phyloP scores from a whole-genome alignment of 331 rosid species.

The Quercus lobata region DNA sequence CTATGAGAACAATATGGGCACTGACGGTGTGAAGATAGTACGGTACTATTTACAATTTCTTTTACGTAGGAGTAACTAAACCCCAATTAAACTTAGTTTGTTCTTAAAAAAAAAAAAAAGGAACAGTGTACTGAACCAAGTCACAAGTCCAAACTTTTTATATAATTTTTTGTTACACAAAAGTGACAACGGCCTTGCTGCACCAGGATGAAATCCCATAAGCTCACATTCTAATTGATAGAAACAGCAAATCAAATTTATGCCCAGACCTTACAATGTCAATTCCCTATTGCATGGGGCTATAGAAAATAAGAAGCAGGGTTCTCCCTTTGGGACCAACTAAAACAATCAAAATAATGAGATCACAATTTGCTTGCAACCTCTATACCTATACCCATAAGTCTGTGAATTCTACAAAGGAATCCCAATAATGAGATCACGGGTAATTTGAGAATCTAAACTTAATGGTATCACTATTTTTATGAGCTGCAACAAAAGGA shows the following conservation, averaged over 20 bases:
- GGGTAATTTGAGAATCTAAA: neutral
- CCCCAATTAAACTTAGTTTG: neutral
- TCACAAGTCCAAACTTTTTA: neutral
- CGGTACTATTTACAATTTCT: neutral
- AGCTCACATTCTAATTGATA: neutral
- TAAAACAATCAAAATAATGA: too few relatives aligned
- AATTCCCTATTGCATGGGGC: neutral
- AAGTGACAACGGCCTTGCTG: neutral
- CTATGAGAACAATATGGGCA: neutral
- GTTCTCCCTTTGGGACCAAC: too few relatives aligned
- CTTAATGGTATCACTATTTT: neutral
- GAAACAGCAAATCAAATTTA: neutral
- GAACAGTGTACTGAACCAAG: neutral
- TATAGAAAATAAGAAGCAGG: too few relatives aligned
- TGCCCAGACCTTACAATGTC: neutral
- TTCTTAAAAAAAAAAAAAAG: neutral
- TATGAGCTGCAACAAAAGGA: neutral
- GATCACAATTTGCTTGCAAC: too few relatives aligned
- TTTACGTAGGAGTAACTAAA: neutral
- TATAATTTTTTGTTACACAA: neutral
- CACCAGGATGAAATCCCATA: neutral
- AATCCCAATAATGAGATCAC: neutral
- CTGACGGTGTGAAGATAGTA: neutral
- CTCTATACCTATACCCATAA: too few relatives aligned
- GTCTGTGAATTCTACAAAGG: neutral